phyloP scores from a whole-genome alignment of 768 basidiomycete genomes.

The Naematelia encephala region DNA sequence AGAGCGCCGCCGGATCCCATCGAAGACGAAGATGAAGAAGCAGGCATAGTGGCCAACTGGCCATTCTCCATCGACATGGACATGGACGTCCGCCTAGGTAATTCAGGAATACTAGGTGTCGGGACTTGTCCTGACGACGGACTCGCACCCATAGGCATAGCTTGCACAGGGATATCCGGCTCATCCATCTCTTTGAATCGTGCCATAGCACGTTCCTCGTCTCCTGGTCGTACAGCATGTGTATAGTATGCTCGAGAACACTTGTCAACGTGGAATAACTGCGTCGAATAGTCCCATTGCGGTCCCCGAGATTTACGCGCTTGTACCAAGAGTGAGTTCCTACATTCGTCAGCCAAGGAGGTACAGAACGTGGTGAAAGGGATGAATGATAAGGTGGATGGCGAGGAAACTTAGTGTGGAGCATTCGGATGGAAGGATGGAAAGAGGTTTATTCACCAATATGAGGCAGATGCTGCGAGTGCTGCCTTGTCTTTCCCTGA shows the following conservation, averaged over 20 bases:
- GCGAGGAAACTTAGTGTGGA: not conserved
- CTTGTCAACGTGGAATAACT: constrained; percentile 35
- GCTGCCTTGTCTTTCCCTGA: not conserved
- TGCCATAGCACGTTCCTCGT: not conserved
- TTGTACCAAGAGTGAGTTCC: constrained; percentile 48
- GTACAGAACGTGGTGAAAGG: not conserved
- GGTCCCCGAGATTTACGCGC: constrained; percentile 47
- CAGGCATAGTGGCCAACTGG: not conserved
- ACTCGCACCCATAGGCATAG: not conserved
- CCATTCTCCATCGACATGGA: not conserved
- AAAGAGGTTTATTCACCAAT: constrained; percentile 34
- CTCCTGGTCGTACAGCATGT: constrained; percentile 10
- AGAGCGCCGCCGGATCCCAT: not conserved
- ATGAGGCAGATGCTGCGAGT: constrained; percentile 22
- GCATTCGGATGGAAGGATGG: not conserved
- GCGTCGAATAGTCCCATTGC: constrained; percentile 50
- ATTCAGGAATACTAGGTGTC: not conserved
- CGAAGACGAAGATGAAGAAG: not conserved
- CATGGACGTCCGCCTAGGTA: not conserved
- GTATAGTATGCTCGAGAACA: constrained; percentile 31
- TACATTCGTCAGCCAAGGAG: constrained; percentile 14
- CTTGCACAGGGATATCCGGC: not conserved
- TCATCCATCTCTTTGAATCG: constrained; percentile 6
- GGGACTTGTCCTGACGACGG: not conserved
- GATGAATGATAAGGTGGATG: not conserved